phyloP scores from a whole-genome alignment of 1,139 yeast species.

The Kodamaea arcana region DNA sequence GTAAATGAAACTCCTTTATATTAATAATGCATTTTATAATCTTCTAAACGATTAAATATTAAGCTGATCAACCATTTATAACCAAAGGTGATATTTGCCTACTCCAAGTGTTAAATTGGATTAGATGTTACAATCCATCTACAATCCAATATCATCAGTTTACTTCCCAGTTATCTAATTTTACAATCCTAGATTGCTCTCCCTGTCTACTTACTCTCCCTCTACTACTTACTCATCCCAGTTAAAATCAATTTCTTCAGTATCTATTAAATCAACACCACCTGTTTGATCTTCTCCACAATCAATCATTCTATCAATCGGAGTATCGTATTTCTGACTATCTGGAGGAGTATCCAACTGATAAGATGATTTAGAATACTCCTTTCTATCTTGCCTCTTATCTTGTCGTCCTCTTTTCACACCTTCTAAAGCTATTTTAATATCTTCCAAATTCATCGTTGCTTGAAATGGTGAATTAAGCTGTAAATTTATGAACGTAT shows the following conservation, averaged over 20 bases:
- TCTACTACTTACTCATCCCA: no score
- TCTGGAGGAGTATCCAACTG: constrained; percentile 2
- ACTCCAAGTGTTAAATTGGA: no score
- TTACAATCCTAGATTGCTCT: no score
- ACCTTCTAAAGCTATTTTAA: background rate
- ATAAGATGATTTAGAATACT: background rate
- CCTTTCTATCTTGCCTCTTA: background rate
- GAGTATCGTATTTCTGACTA: constrained; percentile 1
- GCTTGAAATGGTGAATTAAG: background rate
- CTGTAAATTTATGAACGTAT: background rate
- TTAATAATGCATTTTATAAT: no score
- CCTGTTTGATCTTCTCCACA: background rate
- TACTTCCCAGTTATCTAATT: no score
- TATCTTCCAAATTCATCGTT: background rate
- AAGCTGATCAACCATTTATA: no score
- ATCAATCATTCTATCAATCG: background rate
- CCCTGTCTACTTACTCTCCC: no score
- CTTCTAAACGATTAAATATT: no score
- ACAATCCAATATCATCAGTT: no score
- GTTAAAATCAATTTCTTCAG: constrained; percentile 1
- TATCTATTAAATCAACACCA: constrained; percentile 3
- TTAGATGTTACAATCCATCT: no score
- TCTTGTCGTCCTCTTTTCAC: background rate
- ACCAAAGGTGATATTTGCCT: no score
- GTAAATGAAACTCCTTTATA: no score